Base-by-base conservation (phyloP, 2,329 filamentous ascomycete genomes). In the Fusarium proliferatum region DNA sequence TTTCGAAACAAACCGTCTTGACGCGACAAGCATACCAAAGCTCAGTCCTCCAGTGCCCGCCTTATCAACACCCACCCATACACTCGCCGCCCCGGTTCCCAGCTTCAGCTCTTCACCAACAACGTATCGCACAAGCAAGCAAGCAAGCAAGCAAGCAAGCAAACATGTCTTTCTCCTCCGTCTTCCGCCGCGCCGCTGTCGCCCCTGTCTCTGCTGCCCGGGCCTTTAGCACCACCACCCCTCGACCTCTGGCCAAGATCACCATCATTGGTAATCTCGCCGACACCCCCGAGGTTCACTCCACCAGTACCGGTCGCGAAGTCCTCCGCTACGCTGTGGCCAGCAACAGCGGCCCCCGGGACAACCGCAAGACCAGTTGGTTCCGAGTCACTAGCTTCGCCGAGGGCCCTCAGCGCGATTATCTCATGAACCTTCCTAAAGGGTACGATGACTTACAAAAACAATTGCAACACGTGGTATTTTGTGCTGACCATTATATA, bases 181-280 rank as follows among this genome's bases (percentile, higher is more conserved):
- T 88, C 85, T 85, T 87, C 83, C 82, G 86, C 83, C 84, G 84
- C 83, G 84, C 84, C 84, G 83, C 76, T 78, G 81, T 84, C 80
- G 84, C 84, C 80, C 84, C 86, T 81, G 84, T 81, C 76, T 76
- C 84, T 65, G 77, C 84, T 72, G 81, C 87, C 77, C 94, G 94
- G 84, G 84, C 91, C 80, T 97, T 98, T 89, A 94, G 91, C 85
- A 91, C 91, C 77, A 91, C 92, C 49, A 85, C 90, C 45, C 83
- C 89, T 56, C 88, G 89, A 71, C 84, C 88, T 72, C 80, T 96
- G 75, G 94, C 96, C 76, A 93, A 92, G 83, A 93, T 99, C 86
- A 93, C 91, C 79, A 87, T 99, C 82, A 88, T 98, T 77, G 96
- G 96, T 80, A 93, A 95, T 82, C 90, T 99, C 58, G 94, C 89